A percentile compares a stretch with the other conserved stretches of the same genome.
These are phyloP conservation scores for Mortierella sp. DNA, from an alignment of 371 early-diverging fungal species.

Conservation along the genomic window DNA sequence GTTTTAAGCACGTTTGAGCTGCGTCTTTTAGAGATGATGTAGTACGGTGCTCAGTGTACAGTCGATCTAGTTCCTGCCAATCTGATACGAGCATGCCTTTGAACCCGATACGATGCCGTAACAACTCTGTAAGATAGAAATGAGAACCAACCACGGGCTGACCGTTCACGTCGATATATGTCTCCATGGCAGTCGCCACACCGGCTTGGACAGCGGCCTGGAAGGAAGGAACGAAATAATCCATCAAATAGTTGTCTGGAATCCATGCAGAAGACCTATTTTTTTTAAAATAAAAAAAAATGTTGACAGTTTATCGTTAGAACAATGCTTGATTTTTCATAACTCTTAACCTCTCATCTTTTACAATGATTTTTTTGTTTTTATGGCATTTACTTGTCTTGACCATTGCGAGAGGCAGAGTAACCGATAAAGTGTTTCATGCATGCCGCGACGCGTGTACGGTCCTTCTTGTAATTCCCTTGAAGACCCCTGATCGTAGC, in stretches of 20 bases:
- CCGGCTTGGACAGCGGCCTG: constrained; percentile 74
- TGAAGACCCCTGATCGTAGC: constrained; percentile 73
- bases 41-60: constrained; percentile 64
- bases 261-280: constrained; percentile 61
- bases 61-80: constrained; percentile 74
- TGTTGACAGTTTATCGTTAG: not conserved
- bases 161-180: constrained; percentile 76
- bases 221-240: constrained; percentile 75
- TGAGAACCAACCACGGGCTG: constrained; percentile 70
- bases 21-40: constrained; percentile 65
- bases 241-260: constrained; percentile 69
- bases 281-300: not conserved
- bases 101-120: constrained; percentile 71
- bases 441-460: constrained; percentile 60
- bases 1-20: constrained; percentile 59
- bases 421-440: constrained; percentile 72
- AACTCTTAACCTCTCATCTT: not conserved
- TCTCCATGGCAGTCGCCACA: constrained; percentile 78
- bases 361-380: no score
- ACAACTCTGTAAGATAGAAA: constrained; percentile 65
- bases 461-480: constrained; percentile 66
- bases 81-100: constrained; percentile 77
- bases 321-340: not conserved
- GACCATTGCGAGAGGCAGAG: constrained; percentile 63
- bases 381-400: constrained; percentile 65